A percentile compares a stretch with the other conserved stretches of the same genome.
These are phyloP conservation scores for Mediolabrus comicus DNA, from an alignment of 108 stramenopile species.

Conservation along the genomic window DNA sequence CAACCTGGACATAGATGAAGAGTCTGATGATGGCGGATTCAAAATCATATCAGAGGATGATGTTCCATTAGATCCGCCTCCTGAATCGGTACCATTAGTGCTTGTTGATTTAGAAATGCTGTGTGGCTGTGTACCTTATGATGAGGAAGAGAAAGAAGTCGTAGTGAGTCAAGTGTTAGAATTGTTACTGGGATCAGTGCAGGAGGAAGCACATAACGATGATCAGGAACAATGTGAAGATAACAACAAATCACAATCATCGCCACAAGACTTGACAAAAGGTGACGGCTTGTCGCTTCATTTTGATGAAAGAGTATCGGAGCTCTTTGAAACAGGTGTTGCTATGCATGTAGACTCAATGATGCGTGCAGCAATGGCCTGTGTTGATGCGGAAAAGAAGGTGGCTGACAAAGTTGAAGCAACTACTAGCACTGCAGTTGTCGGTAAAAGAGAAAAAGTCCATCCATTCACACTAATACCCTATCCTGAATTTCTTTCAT, in stretches of 20 bases:
- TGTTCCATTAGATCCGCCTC: slow-evolving; percentile 32
- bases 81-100: slow-evolving; percentile 33
- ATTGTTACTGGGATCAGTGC: slow-evolving; percentile 21
- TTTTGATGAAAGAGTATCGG: slow-evolving; percentile 34
- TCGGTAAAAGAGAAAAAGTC: not conserved
- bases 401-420: not conserved
- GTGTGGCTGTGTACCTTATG: slow-evolving; percentile 30
- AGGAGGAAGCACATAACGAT: not conserved
- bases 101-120: slow-evolving; percentile 48
- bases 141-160: slow-evolving; percentile 20
- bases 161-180: slow-evolving; percentile 27
- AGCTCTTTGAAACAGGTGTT: slow-evolving; percentile 52
- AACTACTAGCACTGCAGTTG: not conserved
- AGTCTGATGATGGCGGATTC: slow-evolving; percentile 3
- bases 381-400: not conserved
- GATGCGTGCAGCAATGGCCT: slow-evolving; percentile 4
- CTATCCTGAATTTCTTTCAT: slow-evolving; percentile 47
- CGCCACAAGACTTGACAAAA: not conserved
- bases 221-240: not conserved
- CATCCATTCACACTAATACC: slow-evolving; percentile 34
- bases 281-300: slow-evolving; percentile 32
- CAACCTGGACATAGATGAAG: not conserved
- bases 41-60: slow-evolving; percentile 23
- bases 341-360: slow-evolving; percentile 42
- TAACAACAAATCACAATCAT: not conserved